Evolutionary conservation across 1,284 basidiomycete genomes (phyloP).

Genomic region (Volvariella surrecta): DNA sequence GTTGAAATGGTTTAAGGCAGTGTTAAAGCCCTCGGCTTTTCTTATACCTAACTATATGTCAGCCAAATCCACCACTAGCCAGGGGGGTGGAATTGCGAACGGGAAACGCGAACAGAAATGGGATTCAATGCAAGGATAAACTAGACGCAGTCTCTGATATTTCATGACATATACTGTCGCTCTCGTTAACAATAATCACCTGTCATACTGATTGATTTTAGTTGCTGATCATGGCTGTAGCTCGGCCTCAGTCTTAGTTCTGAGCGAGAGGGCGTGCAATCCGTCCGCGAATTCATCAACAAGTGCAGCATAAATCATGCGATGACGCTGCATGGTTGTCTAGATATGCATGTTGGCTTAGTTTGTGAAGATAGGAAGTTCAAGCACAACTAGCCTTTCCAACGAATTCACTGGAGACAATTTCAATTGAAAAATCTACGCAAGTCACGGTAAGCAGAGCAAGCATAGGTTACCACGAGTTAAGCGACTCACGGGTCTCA

Average conservation of each 20-base stretch:
- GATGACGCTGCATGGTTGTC: slow-evolving; percentile 71
- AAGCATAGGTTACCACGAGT: slow-evolving; percentile 6
- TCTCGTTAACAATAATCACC: too few species aligned
- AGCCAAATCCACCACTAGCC: too few species aligned
- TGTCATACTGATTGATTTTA: too few species aligned
- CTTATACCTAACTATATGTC: too few species aligned
- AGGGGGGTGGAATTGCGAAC: too few species aligned
- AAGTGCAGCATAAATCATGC: slow-evolving; percentile 64
- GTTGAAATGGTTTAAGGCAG: too few species aligned
- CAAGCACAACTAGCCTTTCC: slow-evolving; percentile 41
- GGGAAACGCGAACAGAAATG: too few species aligned
- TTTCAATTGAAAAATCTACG: slow-evolving; percentile 65
- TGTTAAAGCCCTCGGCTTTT: too few species aligned
- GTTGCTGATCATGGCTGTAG: slow-evolving; percentile 8
- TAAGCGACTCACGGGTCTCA: slow-evolving; percentile 54
- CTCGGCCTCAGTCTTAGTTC: slow-evolving; percentile 61
- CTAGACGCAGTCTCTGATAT: too few species aligned
- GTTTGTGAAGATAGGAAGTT: slow-evolving; percentile 1
- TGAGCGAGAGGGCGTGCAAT: slow-evolving; percentile 69
- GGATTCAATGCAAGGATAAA: too few species aligned
- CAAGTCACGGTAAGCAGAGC: slow-evolving; percentile 1
- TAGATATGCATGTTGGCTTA: slow-evolving; percentile 19
- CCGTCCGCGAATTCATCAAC: slow-evolving; percentile 61
- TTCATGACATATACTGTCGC: too few species aligned
- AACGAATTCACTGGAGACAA: slow-evolving; percentile 62